phyloP scores from a whole-genome alignment of 1,284 basidiomycete genomes.

The Sutorius eximius region DNA sequence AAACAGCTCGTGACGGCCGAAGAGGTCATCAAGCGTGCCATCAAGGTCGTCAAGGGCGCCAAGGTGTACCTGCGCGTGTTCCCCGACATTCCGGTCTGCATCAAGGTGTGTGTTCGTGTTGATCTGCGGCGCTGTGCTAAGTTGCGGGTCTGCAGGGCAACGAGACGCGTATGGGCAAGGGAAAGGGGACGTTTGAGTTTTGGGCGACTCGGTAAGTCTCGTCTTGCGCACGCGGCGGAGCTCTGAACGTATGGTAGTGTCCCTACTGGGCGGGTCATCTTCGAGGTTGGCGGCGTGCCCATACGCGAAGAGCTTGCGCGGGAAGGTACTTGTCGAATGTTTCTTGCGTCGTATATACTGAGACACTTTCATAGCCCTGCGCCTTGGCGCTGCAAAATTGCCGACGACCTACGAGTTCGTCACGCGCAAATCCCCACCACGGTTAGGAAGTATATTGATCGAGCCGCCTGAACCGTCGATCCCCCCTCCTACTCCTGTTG shows the following conservation, averaged over 20 bases:
- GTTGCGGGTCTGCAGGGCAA: conserved; percentile 67
- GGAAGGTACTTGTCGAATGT: conserved; percentile 58
- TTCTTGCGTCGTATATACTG: background rate
- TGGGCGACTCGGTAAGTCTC: conserved; percentile 85
- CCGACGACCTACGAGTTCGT: conserved; percentile 93
- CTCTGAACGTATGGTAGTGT: conserved; percentile 52
- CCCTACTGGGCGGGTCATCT: conserved; percentile 88
- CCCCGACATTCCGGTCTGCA: conserved; percentile 95
- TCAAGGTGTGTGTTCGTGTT: conserved; percentile 64
- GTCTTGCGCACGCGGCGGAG: background rate
- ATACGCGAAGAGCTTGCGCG: conserved; percentile 92
- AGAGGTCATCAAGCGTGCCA: conserved; percentile 87
- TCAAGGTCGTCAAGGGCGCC: conserved; percentile 89
- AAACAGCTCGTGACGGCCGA: conserved; percentile 89
- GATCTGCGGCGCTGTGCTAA: conserved; percentile 2
- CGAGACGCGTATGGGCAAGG: conserved; percentile 99
- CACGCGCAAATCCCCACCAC: conserved; percentile 64
- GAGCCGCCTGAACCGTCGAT: conserved; percentile 33
- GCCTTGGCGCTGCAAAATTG: conserved; percentile 87
- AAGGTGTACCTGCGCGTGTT: conserved; percentile 91
- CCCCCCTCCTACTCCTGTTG: conserved; percentile 17
- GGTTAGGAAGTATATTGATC: conserved; percentile 74
- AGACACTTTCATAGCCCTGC: conserved; percentile 60
- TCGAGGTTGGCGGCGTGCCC: conserved; percentile 91
- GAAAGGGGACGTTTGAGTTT: conserved; percentile 96